A percentile compares a stretch with the other conserved stretches of the same genome.
These are phyloP conservation scores for Tetrapisispora fleetii DNA, from an alignment of 805 yeast genomes.

Conservation along the genomic window DNA sequence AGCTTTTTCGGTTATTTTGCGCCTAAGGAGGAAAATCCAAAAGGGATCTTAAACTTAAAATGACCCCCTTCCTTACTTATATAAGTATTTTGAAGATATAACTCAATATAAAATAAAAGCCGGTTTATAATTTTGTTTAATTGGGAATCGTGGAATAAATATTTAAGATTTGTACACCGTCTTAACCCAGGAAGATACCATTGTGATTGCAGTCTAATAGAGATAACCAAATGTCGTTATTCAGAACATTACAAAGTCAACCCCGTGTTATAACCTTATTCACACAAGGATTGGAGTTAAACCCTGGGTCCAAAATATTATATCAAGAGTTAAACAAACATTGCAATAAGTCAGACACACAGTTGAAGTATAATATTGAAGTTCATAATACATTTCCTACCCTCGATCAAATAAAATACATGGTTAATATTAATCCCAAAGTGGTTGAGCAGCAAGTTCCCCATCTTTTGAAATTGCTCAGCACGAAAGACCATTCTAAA, in stretches of 20 bases:
- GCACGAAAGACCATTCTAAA: constrained; percentile 8
- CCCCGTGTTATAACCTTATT: constrained; percentile 41
- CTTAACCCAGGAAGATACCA: too few relatives aligned
- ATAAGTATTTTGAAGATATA: too few relatives aligned
- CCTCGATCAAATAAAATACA: constrained; percentile 22
- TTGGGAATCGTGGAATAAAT: too few relatives aligned
- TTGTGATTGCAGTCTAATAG: too few relatives aligned
- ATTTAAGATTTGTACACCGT: too few relatives aligned
- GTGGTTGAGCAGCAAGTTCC: constrained; percentile 14
- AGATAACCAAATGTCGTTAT: constrained; percentile 26
- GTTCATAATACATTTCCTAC: constrained; percentile 22
- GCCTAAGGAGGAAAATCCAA: too few relatives aligned
- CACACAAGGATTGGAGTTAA: constrained; percentile 17
- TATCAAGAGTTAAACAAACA: constrained; percentile 6
- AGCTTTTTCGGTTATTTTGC: too few relatives aligned
- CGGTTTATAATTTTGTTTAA: too few relatives aligned
- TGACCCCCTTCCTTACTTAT: too few relatives aligned
- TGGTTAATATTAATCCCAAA: constrained; percentile 12
- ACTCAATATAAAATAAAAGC: too few relatives aligned
- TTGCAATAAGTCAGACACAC: constrained; percentile 6
- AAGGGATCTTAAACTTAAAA: too few relatives aligned
- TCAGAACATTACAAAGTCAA: constrained; percentile 35
- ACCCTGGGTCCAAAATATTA: constrained; percentile 16
- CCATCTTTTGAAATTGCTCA: constrained; percentile 9
- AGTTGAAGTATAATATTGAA: constrained; percentile 15